Conservation (phyloP, 768 basidiomycete species). For the Royoungia palumana region DNA sequence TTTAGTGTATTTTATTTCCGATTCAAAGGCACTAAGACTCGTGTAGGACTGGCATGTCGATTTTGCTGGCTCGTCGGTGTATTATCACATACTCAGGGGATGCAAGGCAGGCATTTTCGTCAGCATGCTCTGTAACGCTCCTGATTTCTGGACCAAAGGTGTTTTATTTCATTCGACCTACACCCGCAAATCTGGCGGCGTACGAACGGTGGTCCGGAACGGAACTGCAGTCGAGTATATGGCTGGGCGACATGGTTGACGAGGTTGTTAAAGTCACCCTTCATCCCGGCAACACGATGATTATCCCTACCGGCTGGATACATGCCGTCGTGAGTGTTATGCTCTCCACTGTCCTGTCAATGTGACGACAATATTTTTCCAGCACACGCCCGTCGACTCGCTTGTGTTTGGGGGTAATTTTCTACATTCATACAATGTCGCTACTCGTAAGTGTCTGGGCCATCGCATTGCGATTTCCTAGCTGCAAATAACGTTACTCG, state of each 20-base stretch:
- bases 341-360: neutral
- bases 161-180: constrained; percentile 95
- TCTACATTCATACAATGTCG: constrained; percentile 86
- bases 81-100: constrained; percentile 89
- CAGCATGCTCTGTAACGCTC: neutral
- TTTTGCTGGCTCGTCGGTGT: constrained; percentile 97
- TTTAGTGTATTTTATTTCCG: neutral
- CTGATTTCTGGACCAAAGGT: constrained; percentile 43
- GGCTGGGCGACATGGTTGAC: constrained; percentile 92
- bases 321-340: constrained; percentile 80
- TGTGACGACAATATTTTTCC: constrained; percentile 7
- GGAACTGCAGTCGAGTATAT: constrained; percentile 80
- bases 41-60: constrained; percentile 95
- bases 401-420: constrained; percentile 98
- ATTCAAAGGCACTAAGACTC: neutral
- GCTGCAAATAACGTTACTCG: constrained; percentile 11
- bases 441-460: constrained; percentile 60
- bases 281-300: constrained; percentile 79
- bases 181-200: constrained; percentile 76
- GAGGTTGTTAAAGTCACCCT: constrained; percentile 86
- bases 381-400: constrained; percentile 91
- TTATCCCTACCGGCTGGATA: constrained; percentile 96
- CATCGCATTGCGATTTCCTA: no score
- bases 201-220: constrained; percentile 95
- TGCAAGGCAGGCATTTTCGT: constrained; percentile 55